These are phyloP conservation scores for Chrysosporium keratinophilum DNA, from an alignment of 2,329 filamentous ascomycete genomes.

Conservation along the genomic window DNA sequence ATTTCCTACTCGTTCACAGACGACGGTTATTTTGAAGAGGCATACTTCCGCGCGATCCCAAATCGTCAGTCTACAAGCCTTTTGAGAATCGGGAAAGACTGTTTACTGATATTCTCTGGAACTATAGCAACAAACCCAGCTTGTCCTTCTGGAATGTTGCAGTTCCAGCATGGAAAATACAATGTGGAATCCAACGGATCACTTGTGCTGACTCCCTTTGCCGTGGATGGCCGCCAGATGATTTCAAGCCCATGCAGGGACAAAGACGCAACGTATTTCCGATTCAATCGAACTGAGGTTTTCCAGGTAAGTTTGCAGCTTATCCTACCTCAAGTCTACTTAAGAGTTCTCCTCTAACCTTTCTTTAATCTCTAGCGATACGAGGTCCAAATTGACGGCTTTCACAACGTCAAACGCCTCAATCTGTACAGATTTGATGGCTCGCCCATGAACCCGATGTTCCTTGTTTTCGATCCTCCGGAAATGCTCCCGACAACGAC, in stretches of 20 bases:
- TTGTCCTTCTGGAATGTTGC: conserved; percentile 56
- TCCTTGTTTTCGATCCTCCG: conserved; percentile 52
- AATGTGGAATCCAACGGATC: conserved; percentile 48
- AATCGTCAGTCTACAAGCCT: conserved; percentile 48
- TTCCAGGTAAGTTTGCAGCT: conserved; percentile 43
- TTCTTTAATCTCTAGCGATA: conserved; percentile 26
- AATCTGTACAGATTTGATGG: conserved; percentile 56
- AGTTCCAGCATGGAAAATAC: conserved; percentile 63
- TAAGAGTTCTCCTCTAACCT: neutral
- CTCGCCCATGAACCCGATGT: conserved; percentile 56
- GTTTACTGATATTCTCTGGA: conserved; percentile 14
- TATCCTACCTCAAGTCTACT: neutral
- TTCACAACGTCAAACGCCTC: conserved; percentile 52
- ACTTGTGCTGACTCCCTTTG: conserved; percentile 50
- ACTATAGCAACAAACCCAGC: conserved; percentile 46
- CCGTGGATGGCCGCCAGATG: conserved; percentile 57
- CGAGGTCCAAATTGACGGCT: conserved; percentile 45
- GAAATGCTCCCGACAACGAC: conserved; percentile 61
- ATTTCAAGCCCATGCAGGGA: conserved; percentile 54
- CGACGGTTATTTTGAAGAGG: conserved; percentile 58
- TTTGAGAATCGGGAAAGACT: neutral
- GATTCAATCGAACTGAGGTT: conserved; percentile 55
- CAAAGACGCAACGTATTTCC: conserved; percentile 47
- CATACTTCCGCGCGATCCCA: conserved; percentile 57
- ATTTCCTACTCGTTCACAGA: conserved; percentile 64